Conservation (phyloP, 805 yeast genomes). For the Yamadazyma olivae region DNA sequence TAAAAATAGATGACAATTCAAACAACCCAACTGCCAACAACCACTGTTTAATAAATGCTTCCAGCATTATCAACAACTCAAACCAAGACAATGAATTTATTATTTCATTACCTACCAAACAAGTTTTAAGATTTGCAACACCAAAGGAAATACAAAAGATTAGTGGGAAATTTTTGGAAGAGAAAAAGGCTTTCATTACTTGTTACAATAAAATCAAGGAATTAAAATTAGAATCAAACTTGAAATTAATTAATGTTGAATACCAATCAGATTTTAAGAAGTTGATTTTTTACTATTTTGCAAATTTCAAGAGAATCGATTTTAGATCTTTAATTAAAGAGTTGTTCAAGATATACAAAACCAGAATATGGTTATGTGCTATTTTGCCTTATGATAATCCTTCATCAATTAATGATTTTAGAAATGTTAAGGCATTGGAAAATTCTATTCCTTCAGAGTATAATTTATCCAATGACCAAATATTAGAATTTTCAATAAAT, state of each 20-base stretch:
- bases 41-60: constrained; percentile 17
- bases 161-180: constrained; percentile 65
- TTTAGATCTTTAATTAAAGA: constrained; percentile 39
- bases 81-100: constrained; percentile 61
- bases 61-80: constrained; percentile 32
- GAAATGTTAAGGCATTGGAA: constrained; percentile 12
- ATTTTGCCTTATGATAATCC: constrained; percentile 41
- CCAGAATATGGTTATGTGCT: constrained; percentile 47
- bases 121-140: constrained; percentile 72
- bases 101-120: constrained; percentile 70
- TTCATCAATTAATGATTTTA: constrained; percentile 20
- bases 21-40: constrained; percentile 5
- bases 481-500: constrained; percentile 41
- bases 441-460: constrained; percentile 34
- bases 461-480: constrained; percentile 35
- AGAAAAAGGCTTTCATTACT: constrained; percentile 65
- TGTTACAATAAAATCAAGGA: constrained; percentile 49
- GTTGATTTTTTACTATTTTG: constrained; percentile 44
- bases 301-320: constrained; percentile 44
- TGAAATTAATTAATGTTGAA: constrained; percentile 44
- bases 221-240: constrained; percentile 43
- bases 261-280: constrained; percentile 45
- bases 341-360: constrained; percentile 41
- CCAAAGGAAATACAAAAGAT: constrained; percentile 64
- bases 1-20: constrained; percentile 29